Evolutionary conservation across 257 asterid species (phyloP).

Genomic region (Solanum corneliomulleri): DNA sequence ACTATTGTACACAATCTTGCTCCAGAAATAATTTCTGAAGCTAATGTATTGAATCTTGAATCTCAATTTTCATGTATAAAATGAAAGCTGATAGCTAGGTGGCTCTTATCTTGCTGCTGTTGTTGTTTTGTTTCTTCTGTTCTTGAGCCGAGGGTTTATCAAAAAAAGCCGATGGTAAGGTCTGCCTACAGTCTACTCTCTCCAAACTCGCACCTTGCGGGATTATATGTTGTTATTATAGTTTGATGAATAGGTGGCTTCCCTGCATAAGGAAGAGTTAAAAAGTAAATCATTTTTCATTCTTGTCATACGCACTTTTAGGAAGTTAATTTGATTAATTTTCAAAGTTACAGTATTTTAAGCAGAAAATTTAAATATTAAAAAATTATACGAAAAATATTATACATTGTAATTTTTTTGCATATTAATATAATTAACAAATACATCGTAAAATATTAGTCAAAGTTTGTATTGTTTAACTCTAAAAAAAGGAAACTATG

Average conservation of each 20-base stretch:
- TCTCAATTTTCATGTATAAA: neutral
- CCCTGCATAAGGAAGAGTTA: neutral
- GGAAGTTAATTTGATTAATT: no score
- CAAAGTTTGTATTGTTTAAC: no score
- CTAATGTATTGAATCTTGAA: neutral
- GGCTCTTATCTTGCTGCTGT: neutral
- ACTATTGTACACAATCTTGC: constrained; percentile 23
- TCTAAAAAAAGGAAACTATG: no score
- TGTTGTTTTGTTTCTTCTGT: neutral
- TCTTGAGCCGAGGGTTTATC: neutral
- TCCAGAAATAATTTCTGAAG: neutral
- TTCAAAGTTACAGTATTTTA: no score
- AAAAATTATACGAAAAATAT: no score
- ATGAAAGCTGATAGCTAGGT: neutral
- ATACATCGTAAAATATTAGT: no score
- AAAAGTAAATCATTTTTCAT: no score
- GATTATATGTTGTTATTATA: neutral
- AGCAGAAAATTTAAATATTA: neutral
- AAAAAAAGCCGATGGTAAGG: neutral
- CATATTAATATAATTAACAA: neutral
- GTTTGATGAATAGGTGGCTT: neutral
- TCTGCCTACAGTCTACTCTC: neutral
- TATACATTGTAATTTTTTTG: no score
- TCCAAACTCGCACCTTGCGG: neutral
- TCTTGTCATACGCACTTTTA: accelerated